Evolutionary conservation across 805 yeast genomes (phyloP), one percentile per base, ranked within the genome.

Genomic region (Monosporozyma solicola): DNA sequence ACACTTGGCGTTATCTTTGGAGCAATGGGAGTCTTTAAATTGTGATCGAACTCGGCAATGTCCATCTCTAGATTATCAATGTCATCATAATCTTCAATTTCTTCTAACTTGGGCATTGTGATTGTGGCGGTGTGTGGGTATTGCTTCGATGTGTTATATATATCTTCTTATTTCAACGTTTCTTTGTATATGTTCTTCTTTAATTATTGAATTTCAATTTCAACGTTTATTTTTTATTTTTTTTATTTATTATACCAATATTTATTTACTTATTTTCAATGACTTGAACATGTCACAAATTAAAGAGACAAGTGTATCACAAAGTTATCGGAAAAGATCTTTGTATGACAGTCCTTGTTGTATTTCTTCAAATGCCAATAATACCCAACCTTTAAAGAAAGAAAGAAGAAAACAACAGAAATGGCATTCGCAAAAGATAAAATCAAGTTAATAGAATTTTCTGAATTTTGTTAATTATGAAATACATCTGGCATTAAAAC

Each of bases 21-120:
- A 1, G 91, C 91, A 24, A 85, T 70, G 7, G 92, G 87, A 0
- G 92, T 84, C 44, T 68, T 76, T 57, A 85, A 70, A 41, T 71
- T 68, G 25, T 84, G 90, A 69, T 90, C 97, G 57, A 89, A 85
- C 72, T 92, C 95, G 3, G 95, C 95, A 29, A 91, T 74, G 70
- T 91, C 97, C 87, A 88, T 85, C 62, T 92, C 97, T 82, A 89
- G 75, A 72, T 90, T 84, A 65, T 91, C 97, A 70, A 92, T 82
- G 61, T 85, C 91, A 58, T 87, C 95, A 63, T 82, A 86, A 66
- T 85, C 90, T 53, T 74, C 75, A 54, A 86, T 82, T 60, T 85
- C 91, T 66, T 86, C 95, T 53, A 86, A 67, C 35, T 72, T 74
- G 11, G 95, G 94, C 83, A 82, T 83, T 46, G 64, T 41, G 16